Evolutionary conservation across 495 filamentous ascomycete genomes (phyloP).

Genomic region (Pseudoneurospora amorphoporcata): DNA sequence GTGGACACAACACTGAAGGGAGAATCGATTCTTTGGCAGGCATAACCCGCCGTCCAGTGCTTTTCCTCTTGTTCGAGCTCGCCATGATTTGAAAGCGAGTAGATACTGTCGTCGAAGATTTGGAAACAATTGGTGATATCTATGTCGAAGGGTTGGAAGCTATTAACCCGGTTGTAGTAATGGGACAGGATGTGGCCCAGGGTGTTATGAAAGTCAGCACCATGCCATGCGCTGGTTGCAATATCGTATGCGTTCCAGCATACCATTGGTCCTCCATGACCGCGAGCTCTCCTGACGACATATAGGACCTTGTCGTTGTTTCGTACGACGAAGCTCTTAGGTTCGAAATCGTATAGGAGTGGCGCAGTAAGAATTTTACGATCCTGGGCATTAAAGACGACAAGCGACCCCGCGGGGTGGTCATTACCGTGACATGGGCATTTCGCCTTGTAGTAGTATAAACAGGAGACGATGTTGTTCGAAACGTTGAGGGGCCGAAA

Average conservation of each 20-base stretch:
- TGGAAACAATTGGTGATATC: constrained; percentile 63
- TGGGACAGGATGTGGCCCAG: too few relatives aligned
- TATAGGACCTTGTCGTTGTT: constrained; percentile 56
- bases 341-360: constrained; percentile 29
- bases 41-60: constrained; percentile 63
- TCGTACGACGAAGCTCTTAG: constrained; percentile 53
- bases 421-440: too few relatives aligned
- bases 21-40: constrained; percentile 53
- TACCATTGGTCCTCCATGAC: neutral
- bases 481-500: constrained; percentile 53
- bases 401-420: constrained; percentile 34
- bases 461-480: constrained; percentile 50
- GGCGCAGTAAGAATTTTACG: constrained; percentile 30
- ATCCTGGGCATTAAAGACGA: constrained; percentile 46
- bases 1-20: constrained; percentile 18
- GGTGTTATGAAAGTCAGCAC: constrained; percentile 3
- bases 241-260: constrained; percentile 37
- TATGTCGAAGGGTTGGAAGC: constrained; percentile 53
- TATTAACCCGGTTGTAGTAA: too few relatives aligned
- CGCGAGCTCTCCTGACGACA: neutral
- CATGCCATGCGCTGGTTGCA: constrained; percentile 18
- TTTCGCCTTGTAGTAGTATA: constrained; percentile 26
- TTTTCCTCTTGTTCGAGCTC: constrained; percentile 53
- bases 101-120: constrained; percentile 57
- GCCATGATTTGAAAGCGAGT: constrained; percentile 58